Evolutionary conservation across 352 stramenopile genomes (phyloP), one percentile per base, ranked within the genome.

Genomic region (Thraustochytrium sp.): DNA sequence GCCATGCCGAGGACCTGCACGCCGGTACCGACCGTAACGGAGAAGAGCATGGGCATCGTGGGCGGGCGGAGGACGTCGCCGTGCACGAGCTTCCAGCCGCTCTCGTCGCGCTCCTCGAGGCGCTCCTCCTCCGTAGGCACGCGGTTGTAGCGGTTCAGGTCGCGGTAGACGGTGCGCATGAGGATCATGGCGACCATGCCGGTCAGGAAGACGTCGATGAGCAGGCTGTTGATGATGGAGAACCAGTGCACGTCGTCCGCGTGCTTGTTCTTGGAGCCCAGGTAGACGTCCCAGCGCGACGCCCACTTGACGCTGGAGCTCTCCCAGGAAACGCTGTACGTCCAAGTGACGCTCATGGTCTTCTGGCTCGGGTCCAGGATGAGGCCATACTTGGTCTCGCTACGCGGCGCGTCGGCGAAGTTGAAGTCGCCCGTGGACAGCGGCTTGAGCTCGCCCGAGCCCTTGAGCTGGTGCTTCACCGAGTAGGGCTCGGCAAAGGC

Each of bases 161-260:
- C 97, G 80, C 94, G 95, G 83, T 97, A 93, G n/a, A 99, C 91
- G 44, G 97, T 99, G 55, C 97, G 94, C 65, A 99, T 90, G 93
- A 99, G 98, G 89, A 99, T 99, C 89, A 98, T 99, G 36, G 94
- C 96, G 55, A 99, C 98, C 85, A 99, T 98, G 80, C 95, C 96
- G 5, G 96, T 99, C 59, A 99, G 91, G 89, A 99, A 99, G 8
- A 99, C 89, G 53, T 98, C 97, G 86, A 99, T 99, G 95, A 99
- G 98, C 74, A 99, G 92, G 65, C 94, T 98, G 90, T 99, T 99
- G 84, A 99, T 96, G 88, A 99, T 99, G 82, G 94, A 96, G 89
- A 99, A 99, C 90, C 97, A 99, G 87, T 98, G 97, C 86, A 99
- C 98, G 90, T 99, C 96, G 87, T 99, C 97, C 51, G 94, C 92